Percentiles rank a stretch among this genome's conserved stretches.
phyloP scores from a whole-genome alignment of 257 asterid species.

The Prunella vulgaris region DNA sequence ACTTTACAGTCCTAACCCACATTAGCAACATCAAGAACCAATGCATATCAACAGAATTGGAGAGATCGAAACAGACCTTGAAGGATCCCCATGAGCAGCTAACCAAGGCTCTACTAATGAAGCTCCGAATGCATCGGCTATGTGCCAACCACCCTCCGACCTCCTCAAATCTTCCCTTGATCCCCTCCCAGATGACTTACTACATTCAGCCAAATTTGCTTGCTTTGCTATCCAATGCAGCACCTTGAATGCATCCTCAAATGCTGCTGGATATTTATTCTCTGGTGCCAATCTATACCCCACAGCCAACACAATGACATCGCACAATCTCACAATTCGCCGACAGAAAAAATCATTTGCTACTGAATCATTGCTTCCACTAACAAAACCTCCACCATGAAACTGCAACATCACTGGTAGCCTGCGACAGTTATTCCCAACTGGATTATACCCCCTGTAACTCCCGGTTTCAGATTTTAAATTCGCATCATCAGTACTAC shows the following conservation, averaged over 20 bases:
- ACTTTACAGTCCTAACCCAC: not conserved
- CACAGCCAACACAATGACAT: slow-evolving; percentile 84
- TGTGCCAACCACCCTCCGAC: slow-evolving; percentile 47
- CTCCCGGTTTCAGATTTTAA: slow-evolving; percentile 45
- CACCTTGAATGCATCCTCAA: slow-evolving; percentile 89
- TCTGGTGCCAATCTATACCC: slow-evolving; percentile 93
- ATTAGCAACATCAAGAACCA: slow-evolving; percentile 8
- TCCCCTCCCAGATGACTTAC: slow-evolving; percentile 54
- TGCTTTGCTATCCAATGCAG: slow-evolving; percentile 91
- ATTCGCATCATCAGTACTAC: slow-evolving; percentile 36
- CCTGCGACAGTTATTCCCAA: slow-evolving; percentile 37
- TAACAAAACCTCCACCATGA: slow-evolving; percentile 93
- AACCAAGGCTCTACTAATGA: slow-evolving; percentile 88
- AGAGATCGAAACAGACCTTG: slow-evolving; percentile 44
- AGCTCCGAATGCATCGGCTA: slow-evolving; percentile 81
- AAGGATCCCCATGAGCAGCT: slow-evolving; percentile 92
- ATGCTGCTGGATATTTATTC: slow-evolving; percentile 78
- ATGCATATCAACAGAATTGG: slow-evolving; percentile 8
- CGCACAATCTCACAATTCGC: slow-evolving; percentile 71
- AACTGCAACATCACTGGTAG: slow-evolving; percentile 81
- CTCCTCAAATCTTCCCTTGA: slow-evolving; percentile 53
- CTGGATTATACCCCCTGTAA: slow-evolving; percentile 75
- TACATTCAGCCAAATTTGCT: slow-evolving; percentile 82
- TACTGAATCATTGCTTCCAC: slow-evolving; percentile 77
- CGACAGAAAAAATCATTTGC: slow-evolving; percentile 83